phyloP scores from a whole-genome alignment of 2,329 filamentous ascomycete genomes.

The Talaromyces sp. region DNA sequence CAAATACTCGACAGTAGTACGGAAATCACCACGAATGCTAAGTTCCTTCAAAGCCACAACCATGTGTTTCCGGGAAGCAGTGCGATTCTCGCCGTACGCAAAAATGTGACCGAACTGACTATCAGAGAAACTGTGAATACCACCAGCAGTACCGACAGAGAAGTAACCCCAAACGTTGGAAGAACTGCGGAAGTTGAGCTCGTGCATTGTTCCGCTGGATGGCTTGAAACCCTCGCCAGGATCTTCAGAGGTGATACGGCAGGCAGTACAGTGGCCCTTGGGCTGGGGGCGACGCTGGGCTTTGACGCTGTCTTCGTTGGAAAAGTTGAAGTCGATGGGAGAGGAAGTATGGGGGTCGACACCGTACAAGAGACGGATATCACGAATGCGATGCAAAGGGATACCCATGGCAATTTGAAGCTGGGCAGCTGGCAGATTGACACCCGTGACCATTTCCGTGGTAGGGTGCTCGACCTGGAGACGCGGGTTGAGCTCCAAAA shows the following conservation, averaged over 20 bases:
- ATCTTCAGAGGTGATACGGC: conserved; percentile 98
- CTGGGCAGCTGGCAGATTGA: conserved; percentile 94
- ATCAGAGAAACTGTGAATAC: conserved; percentile 99
- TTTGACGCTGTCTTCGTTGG: conserved; percentile 73
- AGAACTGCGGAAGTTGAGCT: conserved; percentile 96
- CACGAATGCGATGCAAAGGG: conserved; percentile 87
- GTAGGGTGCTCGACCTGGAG: conserved; percentile 99
- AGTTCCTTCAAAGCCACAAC: conserved; percentile 96
- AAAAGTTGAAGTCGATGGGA: conserved; percentile 96
- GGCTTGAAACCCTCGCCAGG: conserved; percentile 99
- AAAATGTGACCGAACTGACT: conserved; percentile 99
- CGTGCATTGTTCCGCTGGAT: conserved; percentile 97
- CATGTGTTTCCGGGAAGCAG: conserved; percentile 97
- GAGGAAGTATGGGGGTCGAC: conserved; percentile 82
- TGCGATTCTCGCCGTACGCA: conserved; percentile 95
- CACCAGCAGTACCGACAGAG: conserved; percentile 92
- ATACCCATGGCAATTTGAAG: conserved; percentile 99
- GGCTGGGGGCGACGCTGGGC: conserved; percentile 85
- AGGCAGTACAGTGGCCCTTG: conserved; percentile 96
- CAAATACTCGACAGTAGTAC: conserved; percentile 96
- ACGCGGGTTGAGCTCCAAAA: conserved; percentile 96
- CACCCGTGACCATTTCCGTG: conserved; percentile 98
- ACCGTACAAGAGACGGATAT: conserved; percentile 94
- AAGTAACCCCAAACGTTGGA: conserved; percentile 99
- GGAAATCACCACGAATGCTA: conserved; percentile 98